Conservation (phyloP, 1,139 yeast species). For the Debaryomyces psychrophilus region DNA sequence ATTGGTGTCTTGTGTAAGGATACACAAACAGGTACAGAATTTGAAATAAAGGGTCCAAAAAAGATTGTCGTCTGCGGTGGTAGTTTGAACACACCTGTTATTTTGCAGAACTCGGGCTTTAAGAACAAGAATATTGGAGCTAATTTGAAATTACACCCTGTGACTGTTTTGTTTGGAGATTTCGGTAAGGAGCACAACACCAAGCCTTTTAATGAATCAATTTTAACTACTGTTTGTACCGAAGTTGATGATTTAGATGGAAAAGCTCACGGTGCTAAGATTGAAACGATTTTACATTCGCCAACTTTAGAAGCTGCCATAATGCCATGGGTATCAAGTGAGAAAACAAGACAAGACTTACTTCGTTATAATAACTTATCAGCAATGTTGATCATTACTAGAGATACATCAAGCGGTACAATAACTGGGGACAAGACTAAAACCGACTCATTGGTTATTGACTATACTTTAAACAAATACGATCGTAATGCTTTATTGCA, state of each 20-base stretch:
- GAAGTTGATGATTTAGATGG: conserved; percentile 59
- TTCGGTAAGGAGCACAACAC: conserved; percentile 39
- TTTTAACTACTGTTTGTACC: conserved; percentile 55
- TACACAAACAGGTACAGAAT: conserved; percentile 29
- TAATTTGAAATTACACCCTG: conserved; percentile 60
- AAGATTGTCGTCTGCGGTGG: conserved; percentile 55
- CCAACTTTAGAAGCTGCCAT: conserved; percentile 46
- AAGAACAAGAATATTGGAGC: conserved; percentile 56
- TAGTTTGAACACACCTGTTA: conserved; percentile 53
- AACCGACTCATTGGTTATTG: conserved; percentile 42
- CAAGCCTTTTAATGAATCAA: conserved; percentile 46
- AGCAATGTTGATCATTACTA: conserved; percentile 49
- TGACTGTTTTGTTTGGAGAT: conserved; percentile 45
- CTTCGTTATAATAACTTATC: conserved; percentile 45
- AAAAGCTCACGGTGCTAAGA: conserved; percentile 57
- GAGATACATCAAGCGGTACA: conserved; percentile 51
- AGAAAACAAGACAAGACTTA: conserved; percentile 35
- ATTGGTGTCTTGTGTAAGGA: conserved; percentile 45
- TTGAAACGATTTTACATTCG: conserved; percentile 54
- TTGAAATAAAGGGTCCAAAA: conserved; percentile 49
- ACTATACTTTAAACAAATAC: conserved; percentile 44
- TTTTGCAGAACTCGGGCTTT: conserved; percentile 56
- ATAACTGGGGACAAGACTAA: conserved; percentile 38
- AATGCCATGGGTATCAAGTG: conserved; percentile 50
- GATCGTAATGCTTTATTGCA: conserved; percentile 48